Percentiles rank a stretch among this genome's conserved stretches.
phyloP scores from a whole-genome alignment of 23 red algal species.

The Gracilariopsis chorda region DNA sequence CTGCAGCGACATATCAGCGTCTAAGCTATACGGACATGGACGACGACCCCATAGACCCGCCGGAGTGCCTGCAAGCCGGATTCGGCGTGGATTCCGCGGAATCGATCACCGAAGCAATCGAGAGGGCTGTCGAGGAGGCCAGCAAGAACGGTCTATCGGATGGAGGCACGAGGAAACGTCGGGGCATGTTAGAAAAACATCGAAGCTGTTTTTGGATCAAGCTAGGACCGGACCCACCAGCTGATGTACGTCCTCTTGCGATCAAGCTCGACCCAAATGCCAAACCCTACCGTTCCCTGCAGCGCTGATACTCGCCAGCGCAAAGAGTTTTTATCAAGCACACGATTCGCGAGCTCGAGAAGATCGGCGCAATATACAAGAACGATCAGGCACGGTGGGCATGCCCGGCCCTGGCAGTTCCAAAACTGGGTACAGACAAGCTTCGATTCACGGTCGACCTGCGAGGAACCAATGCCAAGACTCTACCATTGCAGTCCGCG shows the following conservation, averaged over 20 bases:
- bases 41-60: conserved; percentile 12
- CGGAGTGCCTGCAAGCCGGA: background rate
- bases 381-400: background rate
- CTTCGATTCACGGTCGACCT: conserved; percentile 18
- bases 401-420: background rate
- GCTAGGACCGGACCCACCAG: background rate
- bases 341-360: background rate
- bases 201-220: background rate
- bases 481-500: background rate
- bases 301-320: background rate
- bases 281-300: background rate
- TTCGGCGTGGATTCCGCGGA: background rate
- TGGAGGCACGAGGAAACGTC: background rate
- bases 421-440: background rate
- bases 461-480: background rate
- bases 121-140: background rate
- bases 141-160: background rate
- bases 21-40: background rate
- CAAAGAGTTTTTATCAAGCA: background rate
- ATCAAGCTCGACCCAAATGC: background rate
- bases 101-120: background rate
- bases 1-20: background rate
- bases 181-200: background rate
- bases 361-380: conserved; percentile 13
- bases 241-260: background rate